Base-by-base conservation (phyloP, 225 moss, liverwort and hornwort species). In the Straminergon stramineum region DNA sequence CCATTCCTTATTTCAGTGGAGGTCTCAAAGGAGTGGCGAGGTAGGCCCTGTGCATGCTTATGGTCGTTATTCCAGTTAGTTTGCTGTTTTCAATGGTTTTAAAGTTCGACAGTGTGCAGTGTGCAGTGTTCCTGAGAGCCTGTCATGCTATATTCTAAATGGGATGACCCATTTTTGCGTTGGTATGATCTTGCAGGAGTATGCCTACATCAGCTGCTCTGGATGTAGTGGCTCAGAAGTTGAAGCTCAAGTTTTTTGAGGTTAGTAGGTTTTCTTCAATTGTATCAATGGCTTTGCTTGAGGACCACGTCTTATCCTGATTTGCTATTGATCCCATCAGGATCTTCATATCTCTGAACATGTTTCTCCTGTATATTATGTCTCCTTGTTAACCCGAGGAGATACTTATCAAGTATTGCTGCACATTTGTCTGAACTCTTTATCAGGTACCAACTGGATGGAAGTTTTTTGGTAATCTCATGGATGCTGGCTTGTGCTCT, bases 121-220 rank as follows among this genome's bases (percentile, higher is more conserved):
- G 84, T 84, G n/a, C 24, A n/a, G n/a, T 73, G 31, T 71, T n/a
- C 52, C 37, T 90, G 43, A 34, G 16, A 83, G 26, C 60, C 7
- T 66, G 20, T 51, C 34, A n/a, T 83, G 30, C 32, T 87, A 23
- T 58, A 28, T 28, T 75, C 8, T 20, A n/a, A 71, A 34, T 74
- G 17, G 64, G 74, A 48, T 64, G 45, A 82, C n/a, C 27, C 34
- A 75, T 27, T 51, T 43, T 23, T 84, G 80, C 41, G 34, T 90
- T 58, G 89, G 85, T 52, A 20, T 56, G 82, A 68, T 35, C 68
- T 70, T 90, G 91, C 92, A 97, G 98, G 96, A 99, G 98, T 89
- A 99, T 99, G 98, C 98, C 98, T 58, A 99, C 98, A 17, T 99
- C 98, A 77, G 97, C 98, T 87, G 98, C 98, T 57, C 94, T 99